These are phyloP conservation scores for Endoconidiophora polonica DNA, from an alignment of 2,329 filamentous ascomycete species.

Conservation along the genomic window DNA sequence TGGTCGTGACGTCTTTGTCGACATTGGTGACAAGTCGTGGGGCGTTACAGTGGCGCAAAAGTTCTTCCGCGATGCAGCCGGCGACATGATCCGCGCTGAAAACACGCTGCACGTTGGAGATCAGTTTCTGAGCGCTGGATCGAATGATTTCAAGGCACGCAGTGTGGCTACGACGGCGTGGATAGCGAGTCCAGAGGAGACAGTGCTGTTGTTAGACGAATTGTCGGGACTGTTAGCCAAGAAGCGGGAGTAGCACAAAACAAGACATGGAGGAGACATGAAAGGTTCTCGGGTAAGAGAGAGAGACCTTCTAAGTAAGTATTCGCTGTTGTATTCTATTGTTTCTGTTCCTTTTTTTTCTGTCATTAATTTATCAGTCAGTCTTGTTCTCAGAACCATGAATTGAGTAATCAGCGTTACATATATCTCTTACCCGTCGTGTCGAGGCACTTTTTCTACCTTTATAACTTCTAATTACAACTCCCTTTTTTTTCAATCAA, in stretches of 20 bases:
- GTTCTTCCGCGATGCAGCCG: conserved; percentile 47
- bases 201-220: conserved; percentile 77
- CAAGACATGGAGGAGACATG: not conserved
- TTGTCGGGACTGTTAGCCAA: conserved; percentile 42
- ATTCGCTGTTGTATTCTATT: too few relatives aligned
- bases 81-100: conserved; percentile 47
- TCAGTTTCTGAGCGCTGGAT: conserved; percentile 86
- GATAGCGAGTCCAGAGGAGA: conserved; percentile 88
- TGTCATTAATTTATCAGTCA: not conserved
- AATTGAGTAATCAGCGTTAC: not conserved
- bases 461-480: too few relatives aligned
- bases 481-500: too few relatives aligned
- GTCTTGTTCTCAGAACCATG: not conserved
- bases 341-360: not conserved
- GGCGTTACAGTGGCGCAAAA: conserved; percentile 84
- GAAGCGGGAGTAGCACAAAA: conserved; percentile 20
- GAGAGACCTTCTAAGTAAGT: too few relatives aligned
- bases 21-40: conserved; percentile 96
- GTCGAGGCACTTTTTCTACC: too few relatives aligned
- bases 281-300: not conserved
- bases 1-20: conserved; percentile 92
- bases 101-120: conserved; percentile 90
- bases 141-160: conserved; percentile 92
- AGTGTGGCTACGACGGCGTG: conserved; percentile 88
- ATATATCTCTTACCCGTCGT: too few relatives aligned